Percentiles rank a stretch among this genome's conserved stretches.
Evolutionary conservation across 306 rosid genomes (phyloP).

Genomic region (apple (Malus domestica)): ASM211411v1 NC_041804.1:2848001-2848500

Average conservation of each 20-base stretch:
- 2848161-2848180: not conserved
- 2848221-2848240: slow-evolving; percentile 11
- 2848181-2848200: accelerated
- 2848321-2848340: slow-evolving; percentile 53
- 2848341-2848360: slow-evolving; percentile 27
- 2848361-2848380: slow-evolving; percentile 24
- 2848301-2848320: slow-evolving; percentile 8
- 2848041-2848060: slow-evolving; percentile 30
- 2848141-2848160: not conserved
- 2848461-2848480: not conserved
- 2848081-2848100: slow-evolving; percentile 26
- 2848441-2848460: slow-evolving; percentile 1
- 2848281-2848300: slow-evolving; percentile 26
- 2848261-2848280: slow-evolving; percentile 24
- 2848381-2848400: slow-evolving; percentile 7
- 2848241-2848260: not conserved
- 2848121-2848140: not conserved
- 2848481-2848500: not conserved
- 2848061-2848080: slow-evolving; percentile 32
- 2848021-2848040: slow-evolving; percentile 32
- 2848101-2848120: slow-evolving; percentile 34
- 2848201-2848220: not conserved
- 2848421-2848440: not conserved
- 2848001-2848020: slow-evolving; percentile 30
- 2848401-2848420: slow-evolving; percentile 51